Evolutionary conservation across 1,139 yeast genomes (phyloP).

Genomic region (Candida sojae): DNA sequence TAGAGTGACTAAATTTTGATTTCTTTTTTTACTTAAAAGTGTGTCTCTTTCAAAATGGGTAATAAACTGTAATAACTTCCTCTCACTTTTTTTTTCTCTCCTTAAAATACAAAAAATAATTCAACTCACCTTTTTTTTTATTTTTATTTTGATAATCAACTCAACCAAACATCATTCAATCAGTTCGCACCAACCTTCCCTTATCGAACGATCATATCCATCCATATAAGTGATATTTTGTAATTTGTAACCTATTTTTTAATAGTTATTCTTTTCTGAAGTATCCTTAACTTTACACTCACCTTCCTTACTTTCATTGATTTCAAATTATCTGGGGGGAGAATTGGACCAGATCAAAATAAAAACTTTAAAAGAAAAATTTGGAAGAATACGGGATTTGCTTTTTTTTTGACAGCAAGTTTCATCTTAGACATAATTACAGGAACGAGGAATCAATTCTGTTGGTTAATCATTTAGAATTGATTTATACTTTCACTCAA

Average conservation of each 20-base stretch:
- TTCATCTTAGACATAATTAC: no score
- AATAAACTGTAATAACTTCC: no score
- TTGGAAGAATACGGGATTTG: no score
- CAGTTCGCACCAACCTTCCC: neutral
- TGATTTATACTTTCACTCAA: no score
- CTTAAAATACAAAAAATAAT: neutral
- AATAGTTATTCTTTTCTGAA: neutral
- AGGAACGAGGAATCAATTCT: no score
- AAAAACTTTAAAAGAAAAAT: neutral
- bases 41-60: no score
- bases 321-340: neutral
- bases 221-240: neutral
- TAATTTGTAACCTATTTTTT: neutral
- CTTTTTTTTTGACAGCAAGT: neutral
- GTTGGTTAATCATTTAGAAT: no score
- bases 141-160: no score
- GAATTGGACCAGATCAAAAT: slow-evolving; percentile 1
- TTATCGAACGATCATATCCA: neutral
- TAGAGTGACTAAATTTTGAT: neutral
- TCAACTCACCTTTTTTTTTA: no score
- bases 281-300: neutral
- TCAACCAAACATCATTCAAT: neutral
- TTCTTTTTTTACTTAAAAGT: no score
- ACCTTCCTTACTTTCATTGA: neutral
- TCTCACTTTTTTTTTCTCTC: neutral